Evolutionary conservation across 352 stramenopile genomes (phyloP).

Genomic region (Detonula confervacea): DNA sequence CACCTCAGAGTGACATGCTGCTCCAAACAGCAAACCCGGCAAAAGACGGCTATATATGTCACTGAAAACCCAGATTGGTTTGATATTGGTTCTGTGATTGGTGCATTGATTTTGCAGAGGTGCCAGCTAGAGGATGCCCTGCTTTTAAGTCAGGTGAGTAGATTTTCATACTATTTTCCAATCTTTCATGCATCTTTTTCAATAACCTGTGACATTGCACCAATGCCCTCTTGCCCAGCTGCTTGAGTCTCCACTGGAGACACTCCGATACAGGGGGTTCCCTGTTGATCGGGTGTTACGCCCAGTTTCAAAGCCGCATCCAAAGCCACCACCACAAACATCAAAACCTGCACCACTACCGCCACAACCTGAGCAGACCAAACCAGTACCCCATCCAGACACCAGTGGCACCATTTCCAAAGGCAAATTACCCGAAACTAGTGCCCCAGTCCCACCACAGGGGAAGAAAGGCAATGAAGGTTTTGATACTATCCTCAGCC

Average conservation of each 20-base stretch:
- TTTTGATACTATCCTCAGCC: conserved; percentile 62
- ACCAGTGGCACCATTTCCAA: neutral
- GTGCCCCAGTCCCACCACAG: neutral
- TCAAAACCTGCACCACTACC: conserved; percentile 1
- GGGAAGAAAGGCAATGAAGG: conserved; percentile 36
- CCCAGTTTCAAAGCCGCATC: conserved; percentile 42
- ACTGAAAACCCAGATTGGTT: conserved; percentile 77
- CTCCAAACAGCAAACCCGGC: conserved; percentile 23
- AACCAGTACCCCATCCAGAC: neutral
- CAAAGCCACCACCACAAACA: conserved; percentile 21
- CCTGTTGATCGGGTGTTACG: conserved; percentile 77
- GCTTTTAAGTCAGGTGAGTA: conserved; percentile 74
- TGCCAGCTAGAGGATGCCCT: conserved; percentile 81
- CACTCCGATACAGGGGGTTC: conserved; percentile 71
- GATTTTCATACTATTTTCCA: no score
- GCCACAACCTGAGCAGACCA: conserved; percentile 14
- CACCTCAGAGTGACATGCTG: conserved; percentile 71
- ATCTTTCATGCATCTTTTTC: no score
- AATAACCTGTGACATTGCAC: no score
- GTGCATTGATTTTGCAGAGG: conserved; percentile 70
- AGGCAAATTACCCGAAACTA: conserved; percentile 8
- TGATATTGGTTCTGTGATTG: conserved; percentile 77
- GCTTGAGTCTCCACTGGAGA: conserved; percentile 73
- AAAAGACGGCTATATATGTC: conserved; percentile 62
- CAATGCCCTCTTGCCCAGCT: no score